These are phyloP conservation scores for Golubevia sp. DNA, from an alignment of 1,284 basidiomycete genomes.

Conservation along the genomic window DNA sequence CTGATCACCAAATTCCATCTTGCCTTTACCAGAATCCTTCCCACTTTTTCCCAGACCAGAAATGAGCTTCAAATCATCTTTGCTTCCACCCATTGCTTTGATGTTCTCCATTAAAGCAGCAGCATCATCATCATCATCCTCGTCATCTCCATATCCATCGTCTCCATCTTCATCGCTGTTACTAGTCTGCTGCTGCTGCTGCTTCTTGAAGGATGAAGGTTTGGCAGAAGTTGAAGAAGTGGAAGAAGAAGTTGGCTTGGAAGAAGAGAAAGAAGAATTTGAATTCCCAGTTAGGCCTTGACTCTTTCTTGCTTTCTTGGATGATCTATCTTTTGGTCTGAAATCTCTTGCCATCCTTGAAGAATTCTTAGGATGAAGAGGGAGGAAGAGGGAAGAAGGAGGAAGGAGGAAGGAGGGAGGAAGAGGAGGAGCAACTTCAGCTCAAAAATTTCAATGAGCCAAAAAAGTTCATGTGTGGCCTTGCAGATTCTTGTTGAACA, in stretches of 20 bases:
- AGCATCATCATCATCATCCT: slow-evolving; percentile 1
- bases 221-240: neutral
- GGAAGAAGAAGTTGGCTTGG: neutral
- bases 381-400: neutral
- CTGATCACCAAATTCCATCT: neutral
- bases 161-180: slow-evolving; percentile 3
- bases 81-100: slow-evolving; percentile 1
- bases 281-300: neutral
- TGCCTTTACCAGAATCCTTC: neutral
- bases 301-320: neutral
- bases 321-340: slow-evolving; percentile 5
- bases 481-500: too few relatives aligned
- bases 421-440: too few relatives aligned
- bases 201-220: neutral
- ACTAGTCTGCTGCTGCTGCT: neutral
- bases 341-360: slow-evolving; percentile 3
- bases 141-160: neutral
- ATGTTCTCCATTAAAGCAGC: slow-evolving; percentile 4
- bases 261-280: neutral
- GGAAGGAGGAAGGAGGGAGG: too few relatives aligned
- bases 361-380: neutral
- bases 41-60: neutral
- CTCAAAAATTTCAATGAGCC: too few relatives aligned
- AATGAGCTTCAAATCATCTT: slow-evolving; percentile 1
- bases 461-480: too few relatives aligned